Percentiles rank a stretch among this genome's conserved stretches.
Conservation (phyloP, 2,329 filamentous ascomycete species). For the Alternaria solani region DNA sequence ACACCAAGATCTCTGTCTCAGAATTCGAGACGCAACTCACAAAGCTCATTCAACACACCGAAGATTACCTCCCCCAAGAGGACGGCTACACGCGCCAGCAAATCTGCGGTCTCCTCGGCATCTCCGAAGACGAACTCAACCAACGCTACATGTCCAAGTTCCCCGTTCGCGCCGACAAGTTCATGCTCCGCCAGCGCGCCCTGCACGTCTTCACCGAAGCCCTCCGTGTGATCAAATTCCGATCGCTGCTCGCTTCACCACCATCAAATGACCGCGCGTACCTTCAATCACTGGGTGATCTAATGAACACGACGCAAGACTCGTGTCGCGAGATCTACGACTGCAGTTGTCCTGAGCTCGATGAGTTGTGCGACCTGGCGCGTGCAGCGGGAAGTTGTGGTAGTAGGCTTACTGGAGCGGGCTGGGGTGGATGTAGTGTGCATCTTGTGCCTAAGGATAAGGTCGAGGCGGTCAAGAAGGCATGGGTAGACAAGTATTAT, state of each 20-base stretch:
- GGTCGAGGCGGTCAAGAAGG: conserved; percentile 77
- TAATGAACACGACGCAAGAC: conserved; percentile 89
- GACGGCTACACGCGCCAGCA: conserved; percentile 90
- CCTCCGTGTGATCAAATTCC: conserved; percentile 83
- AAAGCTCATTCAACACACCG: conserved; percentile 73
- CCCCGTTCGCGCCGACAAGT: conserved; percentile 84
- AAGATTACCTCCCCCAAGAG: conserved; percentile 75
- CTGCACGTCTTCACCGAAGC: conserved; percentile 93
- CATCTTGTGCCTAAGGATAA: conserved; percentile 88
- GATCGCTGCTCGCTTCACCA: conserved; percentile 69
- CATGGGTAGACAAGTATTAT: conserved; percentile 85
- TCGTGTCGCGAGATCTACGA: conserved; percentile 89
- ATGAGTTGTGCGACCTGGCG: conserved; percentile 84
- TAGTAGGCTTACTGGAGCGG: conserved; percentile 86
- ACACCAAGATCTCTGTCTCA: conserved; percentile 55
- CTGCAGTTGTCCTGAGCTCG: conserved; percentile 92
- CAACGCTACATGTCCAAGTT: conserved; percentile 84
- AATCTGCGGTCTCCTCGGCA: conserved; percentile 74
- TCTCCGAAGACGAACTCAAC: conserved; percentile 76
- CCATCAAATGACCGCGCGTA: conserved; percentile 66
- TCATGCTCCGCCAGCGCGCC: conserved; percentile 87
- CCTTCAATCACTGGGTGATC: conserved; percentile 74
- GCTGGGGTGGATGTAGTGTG: conserved; percentile 96
- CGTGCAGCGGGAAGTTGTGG: conserved; percentile 81
- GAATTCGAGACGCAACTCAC: conserved; percentile 70